These are phyloP conservation scores for Trichothecium sympodiale DNA, from an alignment of 2,329 filamentous ascomycete genomes.

Conservation along the genomic window DNA sequence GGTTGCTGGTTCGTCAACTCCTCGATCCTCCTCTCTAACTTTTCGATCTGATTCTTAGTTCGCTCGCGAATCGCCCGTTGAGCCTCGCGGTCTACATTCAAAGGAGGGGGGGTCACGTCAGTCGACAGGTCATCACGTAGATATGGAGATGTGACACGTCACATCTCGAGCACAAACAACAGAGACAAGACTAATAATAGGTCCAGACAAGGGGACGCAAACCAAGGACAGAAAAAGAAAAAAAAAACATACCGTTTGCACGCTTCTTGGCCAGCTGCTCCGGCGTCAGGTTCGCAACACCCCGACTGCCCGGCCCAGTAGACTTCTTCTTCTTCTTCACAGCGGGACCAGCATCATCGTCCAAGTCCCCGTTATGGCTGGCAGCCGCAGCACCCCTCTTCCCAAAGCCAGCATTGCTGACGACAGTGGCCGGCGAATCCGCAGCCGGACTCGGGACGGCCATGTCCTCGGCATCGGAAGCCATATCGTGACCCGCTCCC, in stretches of 20 bases:
- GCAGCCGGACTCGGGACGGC: constrained; percentile 4
- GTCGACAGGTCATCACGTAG: constrained; percentile 6
- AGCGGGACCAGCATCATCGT: constrained; percentile 5
- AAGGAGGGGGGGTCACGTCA: not conserved
- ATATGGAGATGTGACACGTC: not conserved
- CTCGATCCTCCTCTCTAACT: constrained; percentile 58
- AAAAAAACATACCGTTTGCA: constrained; percentile 36
- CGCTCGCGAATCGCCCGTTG: constrained; percentile 77
- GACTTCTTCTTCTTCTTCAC: constrained; percentile 32
- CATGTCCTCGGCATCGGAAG: constrained; percentile 2
- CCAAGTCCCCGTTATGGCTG: not conserved
- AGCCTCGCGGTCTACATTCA: constrained; percentile 60
- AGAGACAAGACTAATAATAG: not conserved
- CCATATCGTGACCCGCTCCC: constrained; percentile 1
- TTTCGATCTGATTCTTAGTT: constrained; percentile 70
- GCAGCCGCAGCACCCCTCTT: not conserved
- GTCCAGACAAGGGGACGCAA: not conserved
- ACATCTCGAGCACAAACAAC: too few relatives aligned
- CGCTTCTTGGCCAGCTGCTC: constrained; percentile 63
- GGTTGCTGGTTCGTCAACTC: constrained; percentile 72
- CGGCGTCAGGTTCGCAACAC: constrained; percentile 55
- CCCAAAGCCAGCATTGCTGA: constrained; percentile 5
- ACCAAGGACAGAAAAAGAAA: not conserved
- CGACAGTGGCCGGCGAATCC: constrained; percentile 2
- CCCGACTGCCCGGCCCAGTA: constrained; percentile 31